Evolutionary conservation across 2,329 filamentous ascomycete species (phyloP), one percentile per base, ranked within the genome.

Genomic region (Didymella sp.): DNA sequence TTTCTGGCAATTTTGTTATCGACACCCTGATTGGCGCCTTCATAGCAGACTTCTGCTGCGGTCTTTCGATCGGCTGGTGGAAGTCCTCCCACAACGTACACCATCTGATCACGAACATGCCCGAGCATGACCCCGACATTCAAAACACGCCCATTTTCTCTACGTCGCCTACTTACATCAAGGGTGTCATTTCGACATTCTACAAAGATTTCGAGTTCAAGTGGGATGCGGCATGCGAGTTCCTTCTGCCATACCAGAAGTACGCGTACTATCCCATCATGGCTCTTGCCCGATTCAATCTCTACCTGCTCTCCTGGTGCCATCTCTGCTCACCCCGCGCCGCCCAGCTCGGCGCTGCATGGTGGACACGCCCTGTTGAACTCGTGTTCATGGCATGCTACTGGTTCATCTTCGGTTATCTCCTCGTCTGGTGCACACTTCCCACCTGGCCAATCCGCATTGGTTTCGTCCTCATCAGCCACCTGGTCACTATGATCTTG

Each of bases 401-500:
- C 79, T 96, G 91, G 91, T 81, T 80, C 40, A 91, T 92, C 87
- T 96, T 90, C 72, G 92, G 91, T 58, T 96, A 96, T 73, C 82
- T 84, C n/a, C 78, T 96, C 27, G 67, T 96, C 51, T 96, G 94
- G 79, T 82, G 83, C 66, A 82, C 82, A 17, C 86, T 96, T 47
- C 90, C 90, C 13, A 85, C 84, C 62, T 86, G 84, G 75, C 85
- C 84, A 76, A 84, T 85, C 60, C 87, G 92, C 17, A 82, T 95
- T 51, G 78, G 84, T 44, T 96, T 91, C 74, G 80, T 96, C 68
- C 80, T 96, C 73, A 78, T 95, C 70, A 93, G 89, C 70, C 91
- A 96, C 72, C 84, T 92, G 71, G 83, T 91, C 24, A 91, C 91
- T 6, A 89, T 90, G 76, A 89, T 92, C 2, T 80, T 96, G 47